Percentiles rank a stretch among this genome's conserved stretches.
phyloP scores from a whole-genome alignment of 805 yeast genomes.

The Yarrowia sp. region DNA sequence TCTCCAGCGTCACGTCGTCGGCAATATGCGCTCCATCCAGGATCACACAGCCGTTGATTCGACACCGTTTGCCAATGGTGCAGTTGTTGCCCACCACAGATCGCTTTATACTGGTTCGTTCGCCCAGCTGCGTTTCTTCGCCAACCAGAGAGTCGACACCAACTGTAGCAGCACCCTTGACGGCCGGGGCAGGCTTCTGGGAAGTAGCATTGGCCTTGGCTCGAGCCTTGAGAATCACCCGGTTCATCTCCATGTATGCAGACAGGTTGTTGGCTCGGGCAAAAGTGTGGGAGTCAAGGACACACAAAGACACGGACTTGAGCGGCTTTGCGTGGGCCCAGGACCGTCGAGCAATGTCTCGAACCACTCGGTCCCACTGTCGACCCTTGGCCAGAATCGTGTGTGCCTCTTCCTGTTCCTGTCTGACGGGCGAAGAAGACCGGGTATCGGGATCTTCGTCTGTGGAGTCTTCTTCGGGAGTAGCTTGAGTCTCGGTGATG shows the following conservation, averaged over 20 bases:
- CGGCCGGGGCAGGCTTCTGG: conserved; percentile 29
- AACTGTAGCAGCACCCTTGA: conserved; percentile 55
- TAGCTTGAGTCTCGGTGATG: conserved; percentile 41
- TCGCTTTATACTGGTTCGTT: conserved; percentile 80
- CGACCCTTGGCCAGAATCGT: conserved; percentile 29
- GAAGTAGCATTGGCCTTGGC: conserved; percentile 44
- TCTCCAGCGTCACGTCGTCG: conserved; percentile 71
- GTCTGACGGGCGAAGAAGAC: conserved; percentile 27
- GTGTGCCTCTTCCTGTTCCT: background rate
- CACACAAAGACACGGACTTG: conserved; percentile 65
- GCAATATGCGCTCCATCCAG: conserved; percentile 67
- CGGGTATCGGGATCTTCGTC: conserved; percentile 31
- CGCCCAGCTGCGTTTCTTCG: conserved; percentile 62
- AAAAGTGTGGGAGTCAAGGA: conserved; percentile 64
- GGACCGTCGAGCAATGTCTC: conserved; percentile 86
- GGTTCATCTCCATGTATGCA: conserved; percentile 85
- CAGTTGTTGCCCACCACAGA: conserved; percentile 75
- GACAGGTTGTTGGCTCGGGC: conserved; percentile 74
- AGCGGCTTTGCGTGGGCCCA: conserved; percentile 70
- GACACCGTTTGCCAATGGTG: conserved; percentile 77
- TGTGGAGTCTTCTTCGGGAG: conserved; percentile 27
- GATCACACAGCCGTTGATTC: conserved; percentile 81
- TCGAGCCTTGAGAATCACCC: conserved; percentile 61
- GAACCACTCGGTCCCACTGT: conserved; percentile 45
- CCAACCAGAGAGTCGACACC: conserved; percentile 88